A percentile compares a stretch with the other conserved stretches of the same genome.
These are phyloP conservation scores for Vanrija humicola DNA, from an alignment of 1,284 basidiomycete species.

Conservation along the genomic window DNA sequence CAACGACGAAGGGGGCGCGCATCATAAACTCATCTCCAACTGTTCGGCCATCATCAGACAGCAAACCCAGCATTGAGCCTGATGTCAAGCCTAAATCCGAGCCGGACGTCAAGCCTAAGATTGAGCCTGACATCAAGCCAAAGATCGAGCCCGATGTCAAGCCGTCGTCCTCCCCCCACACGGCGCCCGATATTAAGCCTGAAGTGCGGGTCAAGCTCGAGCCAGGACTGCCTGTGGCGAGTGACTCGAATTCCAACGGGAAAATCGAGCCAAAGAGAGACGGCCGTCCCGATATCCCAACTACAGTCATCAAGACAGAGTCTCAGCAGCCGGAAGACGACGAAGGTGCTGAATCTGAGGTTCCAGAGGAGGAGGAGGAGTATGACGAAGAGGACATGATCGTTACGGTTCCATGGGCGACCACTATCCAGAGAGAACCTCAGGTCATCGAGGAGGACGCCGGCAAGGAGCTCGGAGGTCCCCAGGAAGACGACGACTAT, in stretches of 20 bases:
- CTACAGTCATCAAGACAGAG: too few relatives aligned
- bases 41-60: background rate
- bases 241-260: too few relatives aligned
- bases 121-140: background rate
- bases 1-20: too few relatives aligned
- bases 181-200: background rate
- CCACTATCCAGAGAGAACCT: background rate
- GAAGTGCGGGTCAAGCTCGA: too few relatives aligned
- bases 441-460: conserved; percentile 20
- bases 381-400: conserved; percentile 7
- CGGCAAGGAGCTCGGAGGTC: conserved; percentile 12
- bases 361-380: background rate
- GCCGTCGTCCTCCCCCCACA: background rate
- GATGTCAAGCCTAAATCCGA: background rate
- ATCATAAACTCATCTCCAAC: too few relatives aligned
- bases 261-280: too few relatives aligned
- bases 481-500: conserved; percentile 16
- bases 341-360: background rate
- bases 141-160: background rate
- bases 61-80: background rate
- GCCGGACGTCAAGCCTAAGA: background rate
- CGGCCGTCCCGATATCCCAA: too few relatives aligned
- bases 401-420: background rate
- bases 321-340: background rate
- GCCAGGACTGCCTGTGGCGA: too few relatives aligned